A percentile compares a stretch with the other conserved stretches of the same genome.
These are phyloP conservation scores for Tetrahymena elliotti DNA, from an alignment of 73 alveolate genomes.

Conservation along the genomic window DNA sequence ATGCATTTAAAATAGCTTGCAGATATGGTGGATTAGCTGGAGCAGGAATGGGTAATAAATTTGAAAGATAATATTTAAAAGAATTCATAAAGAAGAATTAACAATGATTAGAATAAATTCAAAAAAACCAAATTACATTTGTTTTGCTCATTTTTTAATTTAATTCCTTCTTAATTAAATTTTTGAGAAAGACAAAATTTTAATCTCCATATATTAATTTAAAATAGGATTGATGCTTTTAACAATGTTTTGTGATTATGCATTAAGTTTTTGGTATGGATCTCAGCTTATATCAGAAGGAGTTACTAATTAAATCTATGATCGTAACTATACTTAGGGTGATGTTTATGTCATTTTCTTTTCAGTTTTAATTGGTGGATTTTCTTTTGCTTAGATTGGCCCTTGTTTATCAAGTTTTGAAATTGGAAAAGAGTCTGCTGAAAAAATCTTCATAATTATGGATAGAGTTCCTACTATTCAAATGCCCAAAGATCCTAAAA, in stretches of 20 bases:
- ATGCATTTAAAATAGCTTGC: background rate
- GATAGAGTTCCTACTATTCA: background rate
- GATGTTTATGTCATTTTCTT: background rate
- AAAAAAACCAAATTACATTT: too few species aligned
- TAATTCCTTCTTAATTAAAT: background rate
- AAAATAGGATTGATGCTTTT: background rate
- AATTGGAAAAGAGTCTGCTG: background rate
- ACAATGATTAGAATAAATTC: background rate
- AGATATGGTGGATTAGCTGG: constrained; percentile 19
- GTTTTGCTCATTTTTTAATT: background rate
- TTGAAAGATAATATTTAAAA: background rate
- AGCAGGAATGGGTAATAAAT: constrained; percentile 3
- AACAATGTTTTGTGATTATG: background rate
- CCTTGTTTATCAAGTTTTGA: background rate
- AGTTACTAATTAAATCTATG: background rate
- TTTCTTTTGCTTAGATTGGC: constrained; percentile 5
- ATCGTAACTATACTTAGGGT: background rate
- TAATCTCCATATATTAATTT: background rate
- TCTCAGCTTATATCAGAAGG: constrained; percentile 1
- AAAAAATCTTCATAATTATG: background rate
- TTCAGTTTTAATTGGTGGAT: constrained; percentile 15
- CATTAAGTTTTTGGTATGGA: background rate
- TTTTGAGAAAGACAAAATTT: background rate
- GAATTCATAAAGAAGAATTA: background rate
- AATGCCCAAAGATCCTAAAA: background rate